These are phyloP conservation scores for Cylindrodendrum hubeiense DNA, from an alignment of 2,329 filamentous ascomycete species.

Conservation along the genomic window DNA sequence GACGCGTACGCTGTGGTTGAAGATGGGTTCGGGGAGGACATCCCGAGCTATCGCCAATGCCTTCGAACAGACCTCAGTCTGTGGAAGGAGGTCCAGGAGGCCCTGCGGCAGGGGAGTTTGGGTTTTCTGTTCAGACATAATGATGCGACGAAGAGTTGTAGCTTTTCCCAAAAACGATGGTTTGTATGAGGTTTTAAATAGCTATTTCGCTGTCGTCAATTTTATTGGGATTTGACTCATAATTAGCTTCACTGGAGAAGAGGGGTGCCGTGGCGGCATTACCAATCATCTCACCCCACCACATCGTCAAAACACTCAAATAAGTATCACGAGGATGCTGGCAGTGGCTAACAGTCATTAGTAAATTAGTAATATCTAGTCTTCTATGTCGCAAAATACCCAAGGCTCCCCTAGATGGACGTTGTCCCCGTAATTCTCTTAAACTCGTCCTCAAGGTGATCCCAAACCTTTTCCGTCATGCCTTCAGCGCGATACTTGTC, in stretches of 20 bases:
- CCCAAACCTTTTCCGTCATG: conserved; percentile 38
- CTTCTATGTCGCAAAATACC: neutral
- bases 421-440: conserved; percentile 29
- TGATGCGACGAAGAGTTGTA: neutral
- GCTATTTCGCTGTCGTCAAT: neutral
- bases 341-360: neutral
- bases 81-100: conserved; percentile 27
- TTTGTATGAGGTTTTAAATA: neutral
- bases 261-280: neutral
- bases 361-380: neutral
- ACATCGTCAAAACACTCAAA: neutral
- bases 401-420: conserved; percentile 4
- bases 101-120: neutral
- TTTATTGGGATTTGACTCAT: neutral
- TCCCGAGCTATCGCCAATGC: conserved; percentile 34
- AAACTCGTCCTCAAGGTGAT: conserved; percentile 41
- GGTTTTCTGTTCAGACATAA: neutral
- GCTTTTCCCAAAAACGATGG: neutral
- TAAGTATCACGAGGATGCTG: too few species aligned
- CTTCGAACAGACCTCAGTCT: conserved; percentile 26
- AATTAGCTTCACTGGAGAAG: neutral
- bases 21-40: conserved; percentile 41
- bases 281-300: conserved; percentile 2
- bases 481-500: conserved; percentile 33
- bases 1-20: conserved; percentile 48